These are phyloP conservation scores for Fragaria iinumae DNA, from an alignment of 306 rosid species.

Conservation along the genomic window DNA sequence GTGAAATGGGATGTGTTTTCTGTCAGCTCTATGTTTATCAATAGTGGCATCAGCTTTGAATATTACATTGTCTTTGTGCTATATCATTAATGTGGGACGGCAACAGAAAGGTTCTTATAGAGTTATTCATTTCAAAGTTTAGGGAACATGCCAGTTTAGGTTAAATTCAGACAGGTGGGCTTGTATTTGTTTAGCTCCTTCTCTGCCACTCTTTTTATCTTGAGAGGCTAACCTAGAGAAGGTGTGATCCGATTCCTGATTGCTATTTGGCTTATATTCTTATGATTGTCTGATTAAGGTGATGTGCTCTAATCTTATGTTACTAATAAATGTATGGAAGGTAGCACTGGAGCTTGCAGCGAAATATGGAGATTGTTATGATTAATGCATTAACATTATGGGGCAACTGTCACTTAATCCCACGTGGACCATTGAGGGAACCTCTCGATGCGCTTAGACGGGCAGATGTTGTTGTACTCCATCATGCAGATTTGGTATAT, in stretches of 20 bases:
- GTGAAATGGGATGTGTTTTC: background rate
- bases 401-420: slow-evolving; percentile 68
- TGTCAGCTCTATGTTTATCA: background rate
- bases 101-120: background rate
- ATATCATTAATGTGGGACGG: background rate
- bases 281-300: background rate
- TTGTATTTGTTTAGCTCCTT: background rate
- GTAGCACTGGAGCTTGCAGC: slow-evolving; percentile 87
- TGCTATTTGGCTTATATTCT: background rate
- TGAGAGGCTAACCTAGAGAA: background rate
- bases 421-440: slow-evolving; percentile 94
- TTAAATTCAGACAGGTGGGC: background rate
- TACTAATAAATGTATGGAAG: slow-evolving; percentile 32
- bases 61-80: background rate
- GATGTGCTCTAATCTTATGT: slow-evolving; percentile 25
- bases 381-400: slow-evolving; percentile 74
- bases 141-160: background rate
- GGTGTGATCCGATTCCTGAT: background rate
- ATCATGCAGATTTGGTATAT: slow-evolving; percentile 78
- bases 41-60: background rate
- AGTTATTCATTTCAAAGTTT: background rate
- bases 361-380: slow-evolving; percentile 84
- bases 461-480: slow-evolving; percentile 71
- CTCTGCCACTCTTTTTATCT: background rate
- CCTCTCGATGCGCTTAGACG: slow-evolving; percentile 62